Base-by-base conservation (phyloP, 2,329 filamentous ascomycete species). In the Madurella mycetomatis region DNA sequence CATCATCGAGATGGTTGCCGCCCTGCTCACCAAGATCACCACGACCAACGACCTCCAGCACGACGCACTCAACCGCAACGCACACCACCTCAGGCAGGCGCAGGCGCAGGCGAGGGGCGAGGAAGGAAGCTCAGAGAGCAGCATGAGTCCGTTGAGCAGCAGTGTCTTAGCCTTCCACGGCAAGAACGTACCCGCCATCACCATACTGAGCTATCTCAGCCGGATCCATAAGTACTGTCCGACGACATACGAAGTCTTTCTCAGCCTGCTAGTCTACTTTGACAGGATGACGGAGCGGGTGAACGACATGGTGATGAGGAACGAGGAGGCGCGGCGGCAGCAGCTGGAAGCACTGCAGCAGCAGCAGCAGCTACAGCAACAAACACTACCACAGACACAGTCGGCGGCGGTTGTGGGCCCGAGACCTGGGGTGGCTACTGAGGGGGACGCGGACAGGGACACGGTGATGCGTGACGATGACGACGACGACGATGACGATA, bases 201-300 rank as follows among this genome's bases (percentile, higher is more conserved):
- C 92, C 17, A 97, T 99, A 57, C 77, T 95, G 57, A 97, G 91
- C 78, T 99, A 99, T 66, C 76, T 99, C 50, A 92, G 87, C 65
- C 86, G 94, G 56, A 97, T 99, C 68, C 92, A 99, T 74, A 96
- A 96, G 74, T 99, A 99, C 73, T 99, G 94, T 66, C 94, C 94
- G 0, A 97, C 94, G 5, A 97, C 94, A 0, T 99, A 96, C 69
- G 94, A 99, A 72, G 94, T 99, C 0, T 99, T 99, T 67, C 75
- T 99, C 56, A 96, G 92, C 68, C 73, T 99, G 65, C 75, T 99
- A 52, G 92, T 99, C 32, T 99, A 97, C 72, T 99, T 99, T 72
- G 94, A 99, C 70, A 88, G 94, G 58, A 99, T 99, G 94, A 96
- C 92, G 42, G 94, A 97, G 70, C 83, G 90, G 55, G 91, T 97